A percentile compares a stretch with the other conserved stretches of the same genome.
Evolutionary conservation across 345 rosid genomes (phyloP).

Genomic region (Aegle marmelos): DNA sequence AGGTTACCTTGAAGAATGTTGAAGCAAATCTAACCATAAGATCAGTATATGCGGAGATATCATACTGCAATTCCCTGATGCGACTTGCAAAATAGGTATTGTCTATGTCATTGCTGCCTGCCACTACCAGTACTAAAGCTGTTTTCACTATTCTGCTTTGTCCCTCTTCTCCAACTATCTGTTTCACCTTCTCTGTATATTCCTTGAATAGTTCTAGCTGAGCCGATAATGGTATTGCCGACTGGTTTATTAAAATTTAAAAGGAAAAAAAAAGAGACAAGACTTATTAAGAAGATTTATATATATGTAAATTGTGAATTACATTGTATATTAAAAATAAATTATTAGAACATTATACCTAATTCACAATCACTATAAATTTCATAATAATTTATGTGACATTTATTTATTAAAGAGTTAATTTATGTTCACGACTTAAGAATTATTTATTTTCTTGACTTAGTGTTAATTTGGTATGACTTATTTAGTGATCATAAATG

Average conservation of each 20-base stretch:
- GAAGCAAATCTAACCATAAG: constrained; percentile 31
- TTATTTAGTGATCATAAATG: no score
- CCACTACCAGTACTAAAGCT: constrained; percentile 30
- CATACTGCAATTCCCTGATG: constrained; percentile 26
- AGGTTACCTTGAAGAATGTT: constrained; percentile 34
- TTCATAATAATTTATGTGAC: no score
- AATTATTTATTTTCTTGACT: no score
- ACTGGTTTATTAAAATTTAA: constrained; percentile 13
- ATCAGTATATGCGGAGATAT: constrained; percentile 35
- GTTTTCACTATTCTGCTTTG: constrained; percentile 30
- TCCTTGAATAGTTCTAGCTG: constrained; percentile 43
- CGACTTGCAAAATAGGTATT: constrained; percentile 36
- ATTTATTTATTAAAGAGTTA: no score
- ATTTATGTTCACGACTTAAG: no score
- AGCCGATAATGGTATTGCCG: constrained; percentile 33
- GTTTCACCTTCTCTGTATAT: constrained; percentile 35
- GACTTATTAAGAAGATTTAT: no score
- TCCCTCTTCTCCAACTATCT: constrained; percentile 33
- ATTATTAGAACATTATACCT: no score
- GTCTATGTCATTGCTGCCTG: constrained; percentile 57
- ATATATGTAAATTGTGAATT: no score
- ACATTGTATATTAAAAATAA: no score
- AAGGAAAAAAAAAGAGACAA: no score
- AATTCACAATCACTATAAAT: no score
- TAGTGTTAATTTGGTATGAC: no score